Conservation (phyloP, 306 rosid genomes). For the Malus fusca region DNA sequence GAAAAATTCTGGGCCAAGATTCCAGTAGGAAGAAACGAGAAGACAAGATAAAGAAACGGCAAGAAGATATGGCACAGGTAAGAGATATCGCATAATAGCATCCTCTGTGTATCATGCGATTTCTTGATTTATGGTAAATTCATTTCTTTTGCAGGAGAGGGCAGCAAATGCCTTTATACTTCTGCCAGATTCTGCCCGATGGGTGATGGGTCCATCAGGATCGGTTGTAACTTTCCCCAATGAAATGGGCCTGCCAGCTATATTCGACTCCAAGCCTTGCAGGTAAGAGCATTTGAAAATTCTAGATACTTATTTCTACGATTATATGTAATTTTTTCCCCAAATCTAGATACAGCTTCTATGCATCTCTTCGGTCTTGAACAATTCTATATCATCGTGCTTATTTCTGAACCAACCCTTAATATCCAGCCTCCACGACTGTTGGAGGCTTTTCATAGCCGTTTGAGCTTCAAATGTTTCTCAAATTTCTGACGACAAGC, state of each 20-base stretch:
- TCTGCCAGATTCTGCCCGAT: conserved; percentile 36
- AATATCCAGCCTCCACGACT: background rate
- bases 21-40: conserved; percentile 51
- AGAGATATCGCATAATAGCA: background rate
- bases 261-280: conserved; percentile 36
- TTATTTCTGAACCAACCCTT: background rate
- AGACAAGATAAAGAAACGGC: conserved; percentile 43
- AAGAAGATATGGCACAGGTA: conserved; percentile 38
- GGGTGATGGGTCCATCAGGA: conserved; percentile 48
- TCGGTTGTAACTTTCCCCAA: conserved; percentile 41
- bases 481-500: background rate
- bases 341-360: background rate
- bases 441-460: background rate
- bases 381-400: background rate
- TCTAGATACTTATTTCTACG: background rate
- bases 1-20: conserved; percentile 57
- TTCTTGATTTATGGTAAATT: background rate
- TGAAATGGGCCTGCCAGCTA: conserved; percentile 46
- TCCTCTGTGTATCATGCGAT: background rate
- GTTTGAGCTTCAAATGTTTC: background rate
- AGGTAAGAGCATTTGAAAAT: conserved; percentile 18
- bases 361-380: background rate
- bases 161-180: conserved; percentile 30
- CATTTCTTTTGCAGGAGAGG: conserved; percentile 35
- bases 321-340: background rate